phyloP scores from a whole-genome alignment of 2,329 filamentous ascomycete genomes.

The Xenoacremonium recifei region DNA sequence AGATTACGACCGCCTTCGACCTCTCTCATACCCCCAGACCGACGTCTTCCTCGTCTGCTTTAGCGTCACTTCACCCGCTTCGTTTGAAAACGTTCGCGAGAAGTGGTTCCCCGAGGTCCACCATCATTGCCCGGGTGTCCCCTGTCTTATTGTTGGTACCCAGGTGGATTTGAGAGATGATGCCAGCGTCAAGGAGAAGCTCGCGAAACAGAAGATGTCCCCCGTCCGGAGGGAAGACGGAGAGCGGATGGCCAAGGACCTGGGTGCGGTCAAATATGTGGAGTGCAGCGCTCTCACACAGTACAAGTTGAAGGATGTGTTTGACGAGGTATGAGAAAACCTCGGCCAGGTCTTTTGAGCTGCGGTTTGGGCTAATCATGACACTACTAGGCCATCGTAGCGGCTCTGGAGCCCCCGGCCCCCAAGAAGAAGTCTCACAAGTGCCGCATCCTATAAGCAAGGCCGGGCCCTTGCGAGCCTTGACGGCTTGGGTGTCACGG shows the following conservation, averaged over 20 bases:
- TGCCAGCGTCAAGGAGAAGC: conserved; percentile 80
- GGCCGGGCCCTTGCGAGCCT: conserved; percentile 6
- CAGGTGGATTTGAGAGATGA: conserved; percentile 96
- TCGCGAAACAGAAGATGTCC: conserved; percentile 93
- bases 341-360: conserved; percentile 12
- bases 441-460: conserved; percentile 64
- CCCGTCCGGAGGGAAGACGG: conserved; percentile 91
- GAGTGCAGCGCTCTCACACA: conserved; percentile 98
- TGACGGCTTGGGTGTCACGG: conserved; percentile 10
- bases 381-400: conserved; percentile 96
- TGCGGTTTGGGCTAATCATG: too few relatives aligned
- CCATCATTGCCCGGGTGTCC: conserved; percentile 96
- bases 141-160: conserved; percentile 95
- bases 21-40: conserved; percentile 95
- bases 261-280: conserved; percentile 98
- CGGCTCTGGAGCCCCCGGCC: conserved; percentile 83
- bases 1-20: conserved; percentile 96
- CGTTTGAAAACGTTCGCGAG: conserved; percentile 98
- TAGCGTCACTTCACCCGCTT: conserved; percentile 94
- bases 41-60: conserved; percentile 99
- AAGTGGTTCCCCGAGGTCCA: conserved; percentile 99
- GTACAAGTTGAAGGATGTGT: conserved; percentile 98
- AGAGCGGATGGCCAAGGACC: conserved; percentile 92
- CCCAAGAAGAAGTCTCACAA: conserved; percentile 74
- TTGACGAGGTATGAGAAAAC: conserved; percentile 77